A percentile compares a stretch with the other conserved stretches of the same genome.
These are phyloP conservation scores for Cryptococcus sp. DNA, from an alignment of 1,284 basidiomycete species.

Conservation along the genomic window DNA sequence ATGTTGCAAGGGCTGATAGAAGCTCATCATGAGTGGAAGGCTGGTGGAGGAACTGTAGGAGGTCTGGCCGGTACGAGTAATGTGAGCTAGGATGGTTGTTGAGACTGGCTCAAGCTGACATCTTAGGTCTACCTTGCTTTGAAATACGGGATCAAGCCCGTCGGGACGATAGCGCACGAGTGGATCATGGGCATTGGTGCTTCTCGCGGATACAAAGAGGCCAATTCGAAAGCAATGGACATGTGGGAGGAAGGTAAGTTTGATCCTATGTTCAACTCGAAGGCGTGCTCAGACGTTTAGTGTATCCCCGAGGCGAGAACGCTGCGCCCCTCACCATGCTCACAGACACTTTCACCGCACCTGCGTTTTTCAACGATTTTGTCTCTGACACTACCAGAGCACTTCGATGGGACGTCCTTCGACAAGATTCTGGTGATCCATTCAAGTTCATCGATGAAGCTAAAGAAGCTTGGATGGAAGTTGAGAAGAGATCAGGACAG, in stretches of 20 bases:
- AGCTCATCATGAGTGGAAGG: slow-evolving; percentile 57
- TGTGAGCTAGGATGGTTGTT: slow-evolving; percentile 48
- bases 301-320: slow-evolving; percentile 55
- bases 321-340: slow-evolving; percentile 65
- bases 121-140: slow-evolving; percentile 70
- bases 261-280: background rate
- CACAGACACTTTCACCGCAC: slow-evolving; percentile 87
- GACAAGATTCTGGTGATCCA: slow-evolving; percentile 92
- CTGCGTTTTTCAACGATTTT: slow-evolving; percentile 77
- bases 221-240: slow-evolving; percentile 67
- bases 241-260: slow-evolving; percentile 66
- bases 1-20: slow-evolving; percentile 67
- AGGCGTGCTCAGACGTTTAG: slow-evolving; percentile 20
- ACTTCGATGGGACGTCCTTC: slow-evolving; percentile 67
- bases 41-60: slow-evolving; percentile 49
- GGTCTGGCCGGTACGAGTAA: slow-evolving; percentile 81
- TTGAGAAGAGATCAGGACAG: slow-evolving; percentile 23
- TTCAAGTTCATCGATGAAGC: slow-evolving; percentile 67
- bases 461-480: slow-evolving; percentile 56
- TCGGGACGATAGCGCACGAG: slow-evolving; percentile 89
- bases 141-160: slow-evolving; percentile 62
- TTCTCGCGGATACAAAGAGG: slow-evolving; percentile 69
- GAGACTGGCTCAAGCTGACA: background rate
- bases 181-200: slow-evolving; percentile 95
- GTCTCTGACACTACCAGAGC: slow-evolving; percentile 58